These are phyloP conservation scores for Phaeosphaeriaceae sp. DNA, from an alignment of 2,329 filamentous ascomycete species.

Conservation along the genomic window DNA sequence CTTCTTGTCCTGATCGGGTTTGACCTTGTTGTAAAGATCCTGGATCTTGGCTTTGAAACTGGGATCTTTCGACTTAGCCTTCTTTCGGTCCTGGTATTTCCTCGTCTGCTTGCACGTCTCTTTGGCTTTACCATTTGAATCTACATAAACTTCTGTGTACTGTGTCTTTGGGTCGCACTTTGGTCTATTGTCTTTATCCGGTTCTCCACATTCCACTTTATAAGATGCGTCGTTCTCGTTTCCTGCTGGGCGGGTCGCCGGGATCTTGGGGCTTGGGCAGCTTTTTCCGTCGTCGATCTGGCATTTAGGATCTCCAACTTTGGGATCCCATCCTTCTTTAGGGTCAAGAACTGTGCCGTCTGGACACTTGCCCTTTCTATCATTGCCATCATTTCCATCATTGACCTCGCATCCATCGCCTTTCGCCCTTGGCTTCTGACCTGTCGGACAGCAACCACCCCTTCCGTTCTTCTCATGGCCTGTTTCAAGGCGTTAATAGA, in stretches of 20 bases:
- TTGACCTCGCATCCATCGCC: constrained; percentile 10
- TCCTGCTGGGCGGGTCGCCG: constrained; percentile 6
- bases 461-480: constrained; percentile 8
- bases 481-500: not conserved
- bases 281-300: constrained; percentile 12
- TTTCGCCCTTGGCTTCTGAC: constrained; percentile 17
- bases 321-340: constrained; percentile 9
- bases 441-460: constrained; percentile 22
- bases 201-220: constrained; percentile 5
- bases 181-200: constrained; percentile 2
- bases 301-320: constrained; percentile 2
- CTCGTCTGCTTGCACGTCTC: constrained; percentile 6
- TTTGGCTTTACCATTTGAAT: constrained; percentile 5
- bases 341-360: constrained; percentile 7
- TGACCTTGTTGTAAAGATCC: constrained; percentile 6
- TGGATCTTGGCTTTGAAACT: constrained; percentile 5
- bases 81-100: constrained; percentile 9
- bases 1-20: constrained; percentile 7
- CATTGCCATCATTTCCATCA: not conserved
- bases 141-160: constrained; percentile 1
- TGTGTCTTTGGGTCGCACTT: constrained; percentile 8
- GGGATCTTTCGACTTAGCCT: not conserved
- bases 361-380: constrained; percentile 9
- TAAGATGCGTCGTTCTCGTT: constrained; percentile 5
- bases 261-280: constrained; percentile 8